Evolutionary conservation across 2,329 filamentous ascomycete genomes (phyloP).

Genomic region (Alternaria ethzedia): DNA sequence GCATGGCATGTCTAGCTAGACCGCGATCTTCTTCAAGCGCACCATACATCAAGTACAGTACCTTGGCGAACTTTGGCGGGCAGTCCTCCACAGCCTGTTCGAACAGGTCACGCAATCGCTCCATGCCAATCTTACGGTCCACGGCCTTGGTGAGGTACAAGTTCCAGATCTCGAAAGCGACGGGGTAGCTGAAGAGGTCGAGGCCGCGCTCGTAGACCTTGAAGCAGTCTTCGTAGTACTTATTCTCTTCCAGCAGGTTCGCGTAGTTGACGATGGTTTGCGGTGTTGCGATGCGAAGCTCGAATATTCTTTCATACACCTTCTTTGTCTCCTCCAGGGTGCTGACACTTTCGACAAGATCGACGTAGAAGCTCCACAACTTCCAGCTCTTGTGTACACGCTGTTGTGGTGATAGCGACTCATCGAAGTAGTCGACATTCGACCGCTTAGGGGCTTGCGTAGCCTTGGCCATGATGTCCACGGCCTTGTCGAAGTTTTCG

Average conservation of each 20-base stretch:
- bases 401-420: conserved; percentile 90
- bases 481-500: conserved; percentile 93
- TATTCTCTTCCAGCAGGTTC: conserved; percentile 90
- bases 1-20: conserved; percentile 94
- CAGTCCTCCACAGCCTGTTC: conserved; percentile 96
- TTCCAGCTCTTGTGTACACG: conserved; percentile 99
- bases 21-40: conserved; percentile 95
- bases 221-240: conserved; percentile 97
- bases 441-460: conserved; percentile 96
- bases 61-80: conserved; percentile 94
- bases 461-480: conserved; percentile 95
- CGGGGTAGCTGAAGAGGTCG: conserved; percentile 97
- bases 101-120: conserved; percentile 91
- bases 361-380: conserved; percentile 98
- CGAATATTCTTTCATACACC: conserved; percentile 97
- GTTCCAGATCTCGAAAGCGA: conserved; percentile 98
- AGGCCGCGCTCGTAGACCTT: conserved; percentile 95
- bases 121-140: conserved; percentile 93
- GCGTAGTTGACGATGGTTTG: conserved; percentile 99
- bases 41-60: conserved; percentile 97
- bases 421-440: conserved; percentile 99
- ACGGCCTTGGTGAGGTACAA: conserved; percentile 97
- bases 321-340: conserved; percentile 90
- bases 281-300: conserved; percentile 94
- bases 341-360: conserved; percentile 92